Evolutionary conservation across 345 rosid genomes (phyloP), one percentile per base, ranked within the genome.

Genomic region (Microcos paniculata): DNA sequence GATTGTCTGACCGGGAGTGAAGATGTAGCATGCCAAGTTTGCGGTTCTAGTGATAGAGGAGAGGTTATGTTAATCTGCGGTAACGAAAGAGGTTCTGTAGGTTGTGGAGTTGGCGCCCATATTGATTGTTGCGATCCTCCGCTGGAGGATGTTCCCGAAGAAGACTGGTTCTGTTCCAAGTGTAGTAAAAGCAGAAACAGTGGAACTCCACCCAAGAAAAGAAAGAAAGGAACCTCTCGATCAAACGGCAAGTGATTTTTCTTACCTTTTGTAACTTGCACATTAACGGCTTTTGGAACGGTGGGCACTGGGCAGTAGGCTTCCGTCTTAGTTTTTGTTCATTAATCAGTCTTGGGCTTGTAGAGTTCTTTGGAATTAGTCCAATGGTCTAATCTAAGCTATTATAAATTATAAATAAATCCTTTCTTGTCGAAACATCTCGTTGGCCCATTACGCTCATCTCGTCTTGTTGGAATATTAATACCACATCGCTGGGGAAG

Each of bases 31-130:
- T 91, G 96, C 71, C 73, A 81, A 70, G 90, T 84, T 68, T 90
- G 94, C 30, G 82, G 87, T 3, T 81, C 79, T 14, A 16, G 14
- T 19, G 89, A 88, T 40, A 84, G 92, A 78, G 93, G 82, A 30
- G 93, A 88, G 15, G 89, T 87, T 15, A 89, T 92, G 97, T 84
- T 92, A 71, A 83, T 92, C 15, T 89, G 97, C 24, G 88, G 97
- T 11, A 78, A 89, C 66, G 91, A 84, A 72, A 79, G 74, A 64
- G 88, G 90, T 42, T 80, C 85, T 1, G 45, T 53, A n/a, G 94
- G 94, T 16, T 92, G 94, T 76, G 90, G 94, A 68, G 35, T 74
- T 19, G 94, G 85, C 28, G 73, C 72, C 46, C 97, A 92, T 68
- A 80, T 85, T 11, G 92, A 92, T 40, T 92, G 97, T 59, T 89